Evolutionary conservation across 495 filamentous ascomycete species (phyloP), one percentile per base, ranked within the genome.

Genomic region (Poronia punctata): DNA sequence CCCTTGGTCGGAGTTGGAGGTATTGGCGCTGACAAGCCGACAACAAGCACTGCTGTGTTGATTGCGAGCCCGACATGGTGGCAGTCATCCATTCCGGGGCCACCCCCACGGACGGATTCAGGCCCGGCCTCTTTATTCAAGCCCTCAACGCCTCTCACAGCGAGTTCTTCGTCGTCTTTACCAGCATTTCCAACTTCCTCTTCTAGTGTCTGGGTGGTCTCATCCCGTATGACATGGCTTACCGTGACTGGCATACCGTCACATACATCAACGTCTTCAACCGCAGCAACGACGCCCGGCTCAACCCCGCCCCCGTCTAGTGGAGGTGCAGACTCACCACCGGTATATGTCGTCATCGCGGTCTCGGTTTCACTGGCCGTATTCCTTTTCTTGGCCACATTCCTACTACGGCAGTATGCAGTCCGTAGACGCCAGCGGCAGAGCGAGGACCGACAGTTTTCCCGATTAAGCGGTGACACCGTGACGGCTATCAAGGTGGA

Each of bases 271-370:
- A 27, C 24, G n/a, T 15, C 4, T 8, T 11, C 24, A 14, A 22
- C 14, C 30, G n/a, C 31, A 35, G 22, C 40, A 19, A 7, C 11
- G 7, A 18, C 40, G 2, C 22, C 16, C 14, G 9, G 18, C 31
- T 15, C 23, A 36, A 11, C 16, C 16, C 8, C 22, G 8, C 40
- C 40, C 2, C 16, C 23, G 1, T 6, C 22, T 31, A 34, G 2
- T 14, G 12, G 6, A 14, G 8, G 4, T 12, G 8, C 19, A 17
- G 12, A 14, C 10, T 7, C 8, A 3, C 21, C 31, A 3, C 40
- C 30, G n/a, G 12, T 34, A 7, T 31, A 33, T 1, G 11, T 43
- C 31, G 40, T 31, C 15, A 35, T 35, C 24, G 40, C 22, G 19
- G 19, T 43, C 23, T 43, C 40, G 0, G 21, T 33, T 7, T 7